Evolutionary conservation across 2,329 filamentous ascomycete species (phyloP).

Genomic region (Calycina herbarum): DNA sequence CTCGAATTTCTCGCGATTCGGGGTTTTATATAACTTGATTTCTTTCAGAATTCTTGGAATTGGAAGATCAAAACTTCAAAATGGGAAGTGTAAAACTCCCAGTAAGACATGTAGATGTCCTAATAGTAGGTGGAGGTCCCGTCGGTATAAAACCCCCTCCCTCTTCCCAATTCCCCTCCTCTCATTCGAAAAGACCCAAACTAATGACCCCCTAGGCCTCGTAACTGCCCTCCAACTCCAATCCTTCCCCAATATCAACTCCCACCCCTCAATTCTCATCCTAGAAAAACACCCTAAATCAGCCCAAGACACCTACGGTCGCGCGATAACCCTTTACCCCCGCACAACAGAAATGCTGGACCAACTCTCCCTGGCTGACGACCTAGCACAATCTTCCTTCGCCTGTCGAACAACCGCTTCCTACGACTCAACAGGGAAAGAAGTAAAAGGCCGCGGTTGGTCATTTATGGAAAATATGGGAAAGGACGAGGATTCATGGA

Average conservation of each 20-base stretch:
- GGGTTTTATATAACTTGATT: neutral
- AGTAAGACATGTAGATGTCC: slow-evolving; percentile 36
- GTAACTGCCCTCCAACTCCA: slow-evolving; percentile 48
- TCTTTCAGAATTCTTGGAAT: neutral
- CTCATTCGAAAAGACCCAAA: slow-evolving; percentile 18
- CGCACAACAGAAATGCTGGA: slow-evolving; percentile 53
- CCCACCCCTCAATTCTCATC: slow-evolving; percentile 39
- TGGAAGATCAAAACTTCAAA: neutral
- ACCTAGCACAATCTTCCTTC: slow-evolving; percentile 53
- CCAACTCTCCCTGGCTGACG: slow-evolving; percentile 48
- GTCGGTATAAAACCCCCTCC: slow-evolving; percentile 38
- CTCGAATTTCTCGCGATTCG: neutral
- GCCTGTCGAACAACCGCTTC: slow-evolving; percentile 50
- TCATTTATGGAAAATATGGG: slow-evolving; percentile 53
- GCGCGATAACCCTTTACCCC: slow-evolving; percentile 55
- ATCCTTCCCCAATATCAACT: slow-evolving; percentile 38
- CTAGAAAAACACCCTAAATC: slow-evolving; percentile 51
- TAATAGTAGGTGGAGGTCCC: slow-evolving; percentile 47
- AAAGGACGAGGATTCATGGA: slow-evolving; percentile 40
- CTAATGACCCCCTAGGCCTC: slow-evolving; percentile 29
- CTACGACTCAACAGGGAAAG: slow-evolving; percentile 48
- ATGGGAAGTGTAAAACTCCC: neutral
- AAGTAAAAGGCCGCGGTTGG: slow-evolving; percentile 48
- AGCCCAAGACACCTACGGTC: slow-evolving; percentile 51
- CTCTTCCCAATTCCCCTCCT: neutral